Conservation (phyloP, 192 early-diverging fungal genomes). For the Bifiguratus adelaidae region DNA sequence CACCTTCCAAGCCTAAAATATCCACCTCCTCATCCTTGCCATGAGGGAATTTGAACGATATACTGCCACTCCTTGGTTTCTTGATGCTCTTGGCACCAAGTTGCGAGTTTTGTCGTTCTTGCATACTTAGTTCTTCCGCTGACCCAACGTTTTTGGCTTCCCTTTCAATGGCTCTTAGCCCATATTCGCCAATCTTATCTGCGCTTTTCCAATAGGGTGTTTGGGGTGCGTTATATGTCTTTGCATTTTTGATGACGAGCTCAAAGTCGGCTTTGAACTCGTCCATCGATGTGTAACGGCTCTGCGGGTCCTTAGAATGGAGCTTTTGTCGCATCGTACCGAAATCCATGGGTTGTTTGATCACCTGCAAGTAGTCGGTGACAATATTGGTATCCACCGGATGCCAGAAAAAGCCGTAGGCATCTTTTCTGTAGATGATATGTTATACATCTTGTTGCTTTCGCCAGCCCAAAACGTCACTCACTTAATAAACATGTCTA, state of each 20-base stretch:
- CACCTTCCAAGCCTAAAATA: conserved; percentile 18
- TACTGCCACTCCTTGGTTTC: background rate
- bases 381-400: conserved; percentile 73
- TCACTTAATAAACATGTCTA: conserved; percentile 55
- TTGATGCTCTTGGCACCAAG: background rate
- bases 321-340: conserved; percentile 80
- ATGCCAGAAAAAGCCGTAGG: conserved; percentile 78
- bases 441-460: background rate
- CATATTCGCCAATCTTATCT: conserved; percentile 64
- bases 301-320: conserved; percentile 10
- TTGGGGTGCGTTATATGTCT: conserved; percentile 72
- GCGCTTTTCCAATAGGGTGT: conserved; percentile 76
- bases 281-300: conserved; percentile 50
- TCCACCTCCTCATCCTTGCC: conserved; percentile 30
- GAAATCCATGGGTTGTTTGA: conserved; percentile 86
- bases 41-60: conserved; percentile 14
- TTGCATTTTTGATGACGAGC: conserved; percentile 70
- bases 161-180: conserved; percentile 58
- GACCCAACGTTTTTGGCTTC: conserved; percentile 28
- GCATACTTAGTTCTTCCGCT: too few species aligned
- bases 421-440: conserved; percentile 47
- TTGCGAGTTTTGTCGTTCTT: background rate
- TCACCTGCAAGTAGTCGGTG: conserved; percentile 69
- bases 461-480: too few species aligned
- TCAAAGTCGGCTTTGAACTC: conserved; percentile 70